phyloP scores from a whole-genome alignment of 2,329 filamentous ascomycete species.

The Phyllosticta paracitricarpa region DNA sequence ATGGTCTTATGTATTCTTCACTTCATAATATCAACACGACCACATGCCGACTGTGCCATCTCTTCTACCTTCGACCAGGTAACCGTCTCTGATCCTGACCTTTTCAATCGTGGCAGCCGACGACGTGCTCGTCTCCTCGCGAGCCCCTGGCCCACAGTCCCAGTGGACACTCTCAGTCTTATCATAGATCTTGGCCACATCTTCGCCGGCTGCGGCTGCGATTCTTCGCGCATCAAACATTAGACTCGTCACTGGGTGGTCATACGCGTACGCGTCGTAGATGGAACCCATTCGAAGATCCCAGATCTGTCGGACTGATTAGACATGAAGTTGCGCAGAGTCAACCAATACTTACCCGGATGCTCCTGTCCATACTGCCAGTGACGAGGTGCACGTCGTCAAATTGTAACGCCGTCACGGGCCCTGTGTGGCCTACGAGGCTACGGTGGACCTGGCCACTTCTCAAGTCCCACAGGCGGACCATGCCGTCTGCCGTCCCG shows the following conservation, averaged over 20 bases:
- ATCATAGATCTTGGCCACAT: constrained; percentile 96
- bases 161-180: constrained; percentile 93
- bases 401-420: constrained; percentile 90
- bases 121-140: constrained; percentile 53
- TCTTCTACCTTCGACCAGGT: constrained; percentile 78
- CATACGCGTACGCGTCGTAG: constrained; percentile 91
- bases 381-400: constrained; percentile 93
- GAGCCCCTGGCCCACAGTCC: constrained; percentile 83
- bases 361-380: constrained; percentile 82
- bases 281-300: constrained; percentile 94
- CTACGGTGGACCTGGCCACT: constrained; percentile 96
- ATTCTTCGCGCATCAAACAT: constrained; percentile 92
- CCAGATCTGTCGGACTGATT: constrained; percentile 65
- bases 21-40: constrained; percentile 31
- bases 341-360: constrained; percentile 59
- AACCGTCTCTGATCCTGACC: constrained; percentile 87
- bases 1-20: too few relatives aligned
- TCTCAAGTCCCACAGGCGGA: constrained; percentile 89
- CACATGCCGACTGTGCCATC: constrained; percentile 87
- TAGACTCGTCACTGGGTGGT: constrained; percentile 85
- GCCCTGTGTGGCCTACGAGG: constrained; percentile 87
- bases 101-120: constrained; percentile 54
- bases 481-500: constrained; percentile 95
- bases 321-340: not conserved
- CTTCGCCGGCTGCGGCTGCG: constrained; percentile 79